A percentile compares a stretch with the other conserved stretches of the same genome.
phyloP scores from a whole-genome alignment of 1,284 basidiomycete species.

The Xerocomus nothofagi region DNA sequence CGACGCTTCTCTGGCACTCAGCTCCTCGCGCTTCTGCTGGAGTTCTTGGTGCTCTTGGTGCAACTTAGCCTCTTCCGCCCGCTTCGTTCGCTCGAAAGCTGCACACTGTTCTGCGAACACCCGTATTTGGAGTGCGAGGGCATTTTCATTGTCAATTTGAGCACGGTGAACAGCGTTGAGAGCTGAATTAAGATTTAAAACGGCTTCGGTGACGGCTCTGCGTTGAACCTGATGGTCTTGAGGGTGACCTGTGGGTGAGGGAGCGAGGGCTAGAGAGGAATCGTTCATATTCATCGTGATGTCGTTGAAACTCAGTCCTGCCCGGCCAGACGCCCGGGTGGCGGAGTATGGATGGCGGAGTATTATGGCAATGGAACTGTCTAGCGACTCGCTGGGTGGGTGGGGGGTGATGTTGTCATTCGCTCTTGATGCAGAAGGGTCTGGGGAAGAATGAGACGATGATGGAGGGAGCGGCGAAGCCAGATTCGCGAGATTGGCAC shows the following conservation, averaged over 20 bases:
- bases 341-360: slow-evolving; percentile 10
- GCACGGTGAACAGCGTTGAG: slow-evolving; percentile 11
- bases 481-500: slow-evolving; percentile 14
- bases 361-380: neutral
- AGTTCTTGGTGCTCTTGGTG: slow-evolving; percentile 13
- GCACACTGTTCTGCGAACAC: slow-evolving; percentile 19
- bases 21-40: slow-evolving; percentile 19
- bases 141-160: slow-evolving; percentile 21
- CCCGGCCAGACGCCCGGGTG: neutral
- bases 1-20: slow-evolving; percentile 20
- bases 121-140: slow-evolving; percentile 12
- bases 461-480: slow-evolving; percentile 1
- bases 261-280: neutral
- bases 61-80: slow-evolving; percentile 6
- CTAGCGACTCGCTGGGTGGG: slow-evolving; percentile 3
- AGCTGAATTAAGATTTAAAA: slow-evolving; percentile 10
- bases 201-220: slow-evolving; percentile 11
- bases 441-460: slow-evolving; percentile 10
- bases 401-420: neutral
- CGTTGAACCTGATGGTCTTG: slow-evolving; percentile 18
- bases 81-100: slow-evolving; percentile 23
- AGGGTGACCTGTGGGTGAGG: slow-evolving; percentile 2
- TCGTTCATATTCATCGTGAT: neutral
- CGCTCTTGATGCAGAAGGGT: neutral
- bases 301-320: neutral